Percentiles rank a stretch among this genome's conserved stretches.
Conservation (phyloP, 495 filamentous ascomycete species). For the Penicillium subrubescens region DNA sequence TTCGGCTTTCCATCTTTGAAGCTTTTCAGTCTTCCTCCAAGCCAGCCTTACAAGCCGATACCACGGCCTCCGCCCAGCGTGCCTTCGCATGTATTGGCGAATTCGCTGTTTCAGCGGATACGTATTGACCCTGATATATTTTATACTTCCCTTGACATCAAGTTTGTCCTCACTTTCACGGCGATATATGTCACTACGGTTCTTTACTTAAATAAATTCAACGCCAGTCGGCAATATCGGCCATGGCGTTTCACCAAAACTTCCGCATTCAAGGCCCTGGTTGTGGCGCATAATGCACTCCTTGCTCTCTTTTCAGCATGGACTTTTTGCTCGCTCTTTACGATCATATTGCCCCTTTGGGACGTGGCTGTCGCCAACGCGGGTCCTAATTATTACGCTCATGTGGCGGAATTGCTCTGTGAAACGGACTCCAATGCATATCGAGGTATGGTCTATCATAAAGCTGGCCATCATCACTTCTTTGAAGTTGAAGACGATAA, state of each 20-base stretch:
- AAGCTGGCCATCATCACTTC: not conserved
- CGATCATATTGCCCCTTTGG: not conserved
- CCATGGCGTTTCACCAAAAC: slow-evolving; percentile 22
- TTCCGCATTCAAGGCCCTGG: slow-evolving; percentile 7
- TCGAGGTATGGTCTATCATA: slow-evolving; percentile 6
- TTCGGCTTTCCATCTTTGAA: slow-evolving; percentile 4
- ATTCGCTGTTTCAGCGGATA: slow-evolving; percentile 1
- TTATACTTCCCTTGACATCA: not conserved
- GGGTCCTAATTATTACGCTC: slow-evolving; percentile 4
- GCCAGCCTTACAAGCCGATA: slow-evolving; percentile 4
- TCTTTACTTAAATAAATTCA: slow-evolving; percentile 17
- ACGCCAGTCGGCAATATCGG: slow-evolving; percentile 11
- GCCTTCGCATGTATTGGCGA: not conserved
- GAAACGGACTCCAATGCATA: slow-evolving; percentile 11
- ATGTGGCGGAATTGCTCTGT: slow-evolving; percentile 20
- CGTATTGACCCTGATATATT: slow-evolving; percentile 7
- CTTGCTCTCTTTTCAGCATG: slow-evolving; percentile 20
- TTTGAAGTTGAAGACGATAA: not conserved
- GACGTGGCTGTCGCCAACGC: not conserved
- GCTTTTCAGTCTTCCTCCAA: slow-evolving; percentile 9
- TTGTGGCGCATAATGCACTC: slow-evolving; percentile 14
- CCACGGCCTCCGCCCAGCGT: not conserved
- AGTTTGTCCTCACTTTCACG: slow-evolving; percentile 17
- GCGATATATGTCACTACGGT: slow-evolving; percentile 13
- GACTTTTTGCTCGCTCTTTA: slow-evolving; percentile 8